Evolutionary conservation across 495 filamentous ascomycete species (phyloP).

Genomic region (Hypoxylon trugodes): DNA sequence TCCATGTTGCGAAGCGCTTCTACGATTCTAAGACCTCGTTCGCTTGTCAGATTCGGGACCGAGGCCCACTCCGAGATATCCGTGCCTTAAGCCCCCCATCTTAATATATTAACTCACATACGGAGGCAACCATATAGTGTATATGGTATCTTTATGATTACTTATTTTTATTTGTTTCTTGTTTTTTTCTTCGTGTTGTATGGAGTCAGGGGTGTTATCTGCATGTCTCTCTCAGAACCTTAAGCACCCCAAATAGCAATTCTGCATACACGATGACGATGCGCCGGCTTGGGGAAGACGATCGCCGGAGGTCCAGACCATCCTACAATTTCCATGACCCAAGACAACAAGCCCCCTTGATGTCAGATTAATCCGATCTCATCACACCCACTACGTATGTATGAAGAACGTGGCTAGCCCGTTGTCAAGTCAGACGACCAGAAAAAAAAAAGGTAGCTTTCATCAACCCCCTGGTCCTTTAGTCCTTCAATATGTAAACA

Average conservation of each 20-base stretch:
- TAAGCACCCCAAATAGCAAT: slow-evolving; percentile 10
- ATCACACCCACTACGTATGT: background rate
- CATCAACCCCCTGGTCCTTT: too few relatives aligned
- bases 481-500: too few relatives aligned
- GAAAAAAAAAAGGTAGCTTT: too few relatives aligned
- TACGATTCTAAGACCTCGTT: background rate
- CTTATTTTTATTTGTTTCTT: background rate
- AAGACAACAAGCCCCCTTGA: slow-evolving; percentile 16
- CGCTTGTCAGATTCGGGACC: slow-evolving; percentile 13
- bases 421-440: too few relatives aligned
- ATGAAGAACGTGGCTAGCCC: background rate
- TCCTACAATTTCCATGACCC: slow-evolving; percentile 11
- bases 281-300: slow-evolving; percentile 21
- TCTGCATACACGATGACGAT: slow-evolving; percentile 7
- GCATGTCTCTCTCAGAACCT: slow-evolving; percentile 30
- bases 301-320: slow-evolving; percentile 24
- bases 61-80: slow-evolving; percentile 1
- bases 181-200: background rate
- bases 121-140: background rate
- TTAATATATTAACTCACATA: background rate
- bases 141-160: slow-evolving; percentile 2
- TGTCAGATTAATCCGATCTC: slow-evolving; percentile 24
- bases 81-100: background rate
- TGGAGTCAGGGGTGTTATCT: slow-evolving; percentile 19
- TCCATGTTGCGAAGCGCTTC: background rate